Evolutionary conservation across 2,329 filamentous ascomycete genomes (phyloP).

Genomic region (Ophiostoma perfectum): DNA sequence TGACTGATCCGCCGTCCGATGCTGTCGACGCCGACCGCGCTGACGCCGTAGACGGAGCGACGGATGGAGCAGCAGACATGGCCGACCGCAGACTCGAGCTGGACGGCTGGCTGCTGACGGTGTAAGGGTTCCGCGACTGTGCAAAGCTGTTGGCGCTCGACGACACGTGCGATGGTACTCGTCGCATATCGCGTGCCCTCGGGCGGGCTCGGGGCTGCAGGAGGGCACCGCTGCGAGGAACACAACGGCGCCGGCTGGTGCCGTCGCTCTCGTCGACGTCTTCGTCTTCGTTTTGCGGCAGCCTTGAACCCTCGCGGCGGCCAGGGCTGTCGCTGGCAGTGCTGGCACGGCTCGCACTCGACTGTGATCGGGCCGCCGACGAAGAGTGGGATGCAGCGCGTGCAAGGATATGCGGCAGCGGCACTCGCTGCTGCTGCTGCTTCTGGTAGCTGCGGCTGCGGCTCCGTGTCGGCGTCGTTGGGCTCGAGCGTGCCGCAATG

Average conservation of each 20-base stretch:
- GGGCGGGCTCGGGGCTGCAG: background rate
- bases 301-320: background rate
- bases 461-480: conserved; percentile 48
- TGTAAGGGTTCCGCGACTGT: conserved; percentile 40
- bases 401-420: too few species aligned
- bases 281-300: background rate
- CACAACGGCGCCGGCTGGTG: conserved; percentile 18
- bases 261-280: conserved; percentile 16
- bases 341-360: too few species aligned
- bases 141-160: conserved; percentile 37
- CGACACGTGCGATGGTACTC: background rate
- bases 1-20: conserved; percentile 38
- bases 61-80: conserved; percentile 26
- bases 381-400: too few species aligned
- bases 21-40: background rate
- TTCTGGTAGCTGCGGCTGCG: conserved; percentile 28
- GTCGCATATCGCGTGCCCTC: background rate
- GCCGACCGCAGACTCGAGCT: conserved; percentile 39
- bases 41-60: background rate
- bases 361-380: too few species aligned
- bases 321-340: too few species aligned
- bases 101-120: conserved; percentile 37
- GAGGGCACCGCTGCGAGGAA: background rate
- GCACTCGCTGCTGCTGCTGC: background rate
- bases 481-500: conserved; percentile 40